Evolutionary conservation across 2,329 filamentous ascomycete species (phyloP).

Genomic region (Penicillium rolfsii): DNA sequence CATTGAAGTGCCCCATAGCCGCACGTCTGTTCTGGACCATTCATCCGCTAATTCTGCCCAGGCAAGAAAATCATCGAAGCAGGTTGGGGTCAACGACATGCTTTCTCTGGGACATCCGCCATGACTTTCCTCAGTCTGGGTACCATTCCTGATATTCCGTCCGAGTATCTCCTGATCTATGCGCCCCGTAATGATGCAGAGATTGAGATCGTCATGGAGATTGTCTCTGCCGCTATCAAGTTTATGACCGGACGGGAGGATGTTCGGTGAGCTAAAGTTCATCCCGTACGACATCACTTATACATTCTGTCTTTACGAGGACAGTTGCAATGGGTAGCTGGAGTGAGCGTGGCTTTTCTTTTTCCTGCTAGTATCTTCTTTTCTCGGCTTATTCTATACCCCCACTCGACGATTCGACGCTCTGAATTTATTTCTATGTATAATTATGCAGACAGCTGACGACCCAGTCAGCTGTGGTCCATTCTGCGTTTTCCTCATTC

Average conservation of each 20-base stretch:
- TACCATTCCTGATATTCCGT: constrained; percentile 22
- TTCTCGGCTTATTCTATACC: constrained; percentile 16
- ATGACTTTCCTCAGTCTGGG: constrained; percentile 59
- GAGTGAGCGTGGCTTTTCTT: constrained; percentile 2
- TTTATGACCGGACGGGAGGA: constrained; percentile 36
- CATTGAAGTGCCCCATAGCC: no score
- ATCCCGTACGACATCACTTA: no score
- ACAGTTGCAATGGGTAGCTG: neutral
- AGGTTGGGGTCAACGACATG: constrained; percentile 75
- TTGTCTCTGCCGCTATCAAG: constrained; percentile 38
- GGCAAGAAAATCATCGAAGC: constrained; percentile 67
- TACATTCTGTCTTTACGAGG: neutral
- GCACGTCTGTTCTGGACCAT: neutral
- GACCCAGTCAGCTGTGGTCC: neutral
- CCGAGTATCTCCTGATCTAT: constrained; percentile 41
- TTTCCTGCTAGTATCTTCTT: constrained; percentile 1
- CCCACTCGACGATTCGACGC: constrained; percentile 12
- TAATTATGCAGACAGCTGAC: neutral
- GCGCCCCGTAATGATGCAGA: constrained; percentile 40
- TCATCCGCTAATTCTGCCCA: constrained; percentile 13
- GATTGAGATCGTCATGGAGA: constrained; percentile 35
- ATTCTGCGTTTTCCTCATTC: neutral
- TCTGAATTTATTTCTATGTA: neutral
- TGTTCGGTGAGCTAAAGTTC: constrained; percentile 23
- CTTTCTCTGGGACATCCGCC: constrained; percentile 58